Percentiles rank a stretch among this genome's conserved stretches.
Evolutionary conservation across 495 filamentous ascomycete species (phyloP).

Genomic region (Immersiella caudata): DNA sequence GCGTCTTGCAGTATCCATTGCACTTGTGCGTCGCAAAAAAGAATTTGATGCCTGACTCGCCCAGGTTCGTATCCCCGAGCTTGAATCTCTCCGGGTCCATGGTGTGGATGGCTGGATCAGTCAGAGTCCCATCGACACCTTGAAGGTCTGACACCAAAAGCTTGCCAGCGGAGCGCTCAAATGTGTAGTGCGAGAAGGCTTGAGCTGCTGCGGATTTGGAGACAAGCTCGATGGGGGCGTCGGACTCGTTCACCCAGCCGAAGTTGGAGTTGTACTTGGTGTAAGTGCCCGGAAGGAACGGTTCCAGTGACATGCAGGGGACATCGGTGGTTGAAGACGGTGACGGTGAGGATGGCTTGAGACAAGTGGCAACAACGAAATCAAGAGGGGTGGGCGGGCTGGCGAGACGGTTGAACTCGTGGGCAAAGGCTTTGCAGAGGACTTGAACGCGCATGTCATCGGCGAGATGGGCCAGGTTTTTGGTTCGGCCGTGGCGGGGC

Average conservation of each 20-base stretch:
- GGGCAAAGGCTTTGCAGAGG: slow-evolving; percentile 44
- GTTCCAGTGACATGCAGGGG: slow-evolving; percentile 37
- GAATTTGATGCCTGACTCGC: slow-evolving; percentile 41
- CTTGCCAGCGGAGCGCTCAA: slow-evolving; percentile 43
- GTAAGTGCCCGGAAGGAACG: slow-evolving; percentile 38
- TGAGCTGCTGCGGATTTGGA: slow-evolving; percentile 36
- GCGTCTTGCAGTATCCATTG: slow-evolving; percentile 44
- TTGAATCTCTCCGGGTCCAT: slow-evolving; percentile 34
- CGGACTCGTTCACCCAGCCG: slow-evolving; percentile 36
- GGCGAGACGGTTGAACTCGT: slow-evolving; percentile 43
- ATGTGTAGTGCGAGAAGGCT: slow-evolving; percentile 49
- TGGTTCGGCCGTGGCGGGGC: slow-evolving; percentile 10
- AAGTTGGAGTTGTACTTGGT: slow-evolving; percentile 47
- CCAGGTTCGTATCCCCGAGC: slow-evolving; percentile 34
- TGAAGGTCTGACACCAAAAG: slow-evolving; percentile 42
- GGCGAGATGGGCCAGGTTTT: slow-evolving; percentile 33
- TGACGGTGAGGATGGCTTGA: slow-evolving; percentile 22
- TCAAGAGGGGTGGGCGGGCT: slow-evolving; percentile 30
- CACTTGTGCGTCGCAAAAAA: slow-evolving; percentile 42
- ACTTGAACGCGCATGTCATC: slow-evolving; percentile 43
- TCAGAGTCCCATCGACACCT: slow-evolving; percentile 38
- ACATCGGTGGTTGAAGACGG: not conserved
- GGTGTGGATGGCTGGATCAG: slow-evolving; percentile 44
- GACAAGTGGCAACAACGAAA: slow-evolving; percentile 40
- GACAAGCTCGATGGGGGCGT: slow-evolving; percentile 5